Conservation (phyloP, 768 basidiomycete genomes). For the Lactifluus piperatus region DNA sequence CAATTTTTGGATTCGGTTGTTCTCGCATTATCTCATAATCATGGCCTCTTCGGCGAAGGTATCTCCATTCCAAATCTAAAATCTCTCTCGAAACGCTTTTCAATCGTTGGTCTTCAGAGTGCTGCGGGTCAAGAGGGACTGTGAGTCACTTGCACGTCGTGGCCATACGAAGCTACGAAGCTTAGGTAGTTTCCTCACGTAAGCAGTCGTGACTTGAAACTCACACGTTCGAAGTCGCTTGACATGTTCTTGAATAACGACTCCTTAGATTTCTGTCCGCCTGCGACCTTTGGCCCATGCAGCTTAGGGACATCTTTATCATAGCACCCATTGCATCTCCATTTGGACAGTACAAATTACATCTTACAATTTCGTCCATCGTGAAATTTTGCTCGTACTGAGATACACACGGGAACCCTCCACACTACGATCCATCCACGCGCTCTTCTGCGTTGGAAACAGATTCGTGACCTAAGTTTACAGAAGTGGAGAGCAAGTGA, state of each 20-base stretch:
- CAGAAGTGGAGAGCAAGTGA: not conserved
- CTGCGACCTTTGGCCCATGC: too few species aligned
- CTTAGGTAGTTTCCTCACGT: too few species aligned
- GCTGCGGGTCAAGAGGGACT: too few species aligned
- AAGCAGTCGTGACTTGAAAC: too few species aligned
- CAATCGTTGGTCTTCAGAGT: too few species aligned
- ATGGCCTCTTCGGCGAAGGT: conserved; percentile 96
- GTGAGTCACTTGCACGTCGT: too few species aligned
- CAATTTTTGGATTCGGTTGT: conserved; percentile 86
- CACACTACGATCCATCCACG: conserved; percentile 56
- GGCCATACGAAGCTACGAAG: too few species aligned
- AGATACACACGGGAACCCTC: conserved; percentile 60
- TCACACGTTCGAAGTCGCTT: too few species aligned
- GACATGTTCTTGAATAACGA: too few species aligned
- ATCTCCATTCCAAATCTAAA: conserved; percentile 96
- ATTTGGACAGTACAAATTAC: not conserved
- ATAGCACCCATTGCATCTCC: too few species aligned
- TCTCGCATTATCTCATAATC: conserved; percentile 94
- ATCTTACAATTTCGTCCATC: conserved; percentile 39
- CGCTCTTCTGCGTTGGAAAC: conserved; percentile 51
- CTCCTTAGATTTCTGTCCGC: too few species aligned
- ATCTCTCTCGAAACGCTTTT: conserved; percentile 95
- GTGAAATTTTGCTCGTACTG: conserved; percentile 53
- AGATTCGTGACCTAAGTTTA: conserved; percentile 53
- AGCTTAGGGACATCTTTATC: too few species aligned